phyloP scores from a whole-genome alignment of 306 rosid genomes.

The Citrullus colocynthis region DNA sequence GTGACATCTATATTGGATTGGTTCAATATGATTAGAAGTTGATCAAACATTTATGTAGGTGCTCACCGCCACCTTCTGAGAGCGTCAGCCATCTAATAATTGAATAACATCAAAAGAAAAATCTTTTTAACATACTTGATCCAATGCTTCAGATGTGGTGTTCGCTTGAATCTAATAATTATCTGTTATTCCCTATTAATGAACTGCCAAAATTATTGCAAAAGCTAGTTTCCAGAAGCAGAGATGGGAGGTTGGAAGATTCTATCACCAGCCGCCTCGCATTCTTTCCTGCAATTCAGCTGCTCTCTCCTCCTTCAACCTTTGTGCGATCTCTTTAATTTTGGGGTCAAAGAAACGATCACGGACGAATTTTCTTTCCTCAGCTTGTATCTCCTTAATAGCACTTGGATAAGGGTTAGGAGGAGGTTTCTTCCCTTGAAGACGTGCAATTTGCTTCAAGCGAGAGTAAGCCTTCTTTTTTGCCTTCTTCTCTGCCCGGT shows the following conservation, averaged over 20 bases:
- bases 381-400: conserved; percentile 59
- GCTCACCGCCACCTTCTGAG: neutral
- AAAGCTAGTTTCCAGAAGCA: neutral
- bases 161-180: neutral
- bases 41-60: neutral
- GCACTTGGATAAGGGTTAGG: conserved; percentile 77
- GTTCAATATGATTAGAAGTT: neutral
- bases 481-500: conserved; percentile 45
- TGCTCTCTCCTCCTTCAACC: conserved; percentile 32
- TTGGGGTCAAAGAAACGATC: conserved; percentile 62
- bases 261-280: conserved; percentile 10
- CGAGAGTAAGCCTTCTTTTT: conserved; percentile 65
- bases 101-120: neutral
- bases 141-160: neutral
- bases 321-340: conserved; percentile 35
- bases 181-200: neutral
- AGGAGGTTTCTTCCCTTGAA: conserved; percentile 71
- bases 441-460: conserved; percentile 56
- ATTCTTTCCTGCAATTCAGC: conserved; percentile 26
- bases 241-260: neutral
- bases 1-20: neutral
- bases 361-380: conserved; percentile 57
- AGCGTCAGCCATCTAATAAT: neutral
- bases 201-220: neutral
- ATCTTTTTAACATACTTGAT: neutral